Conservation (phyloP, 2,329 filamentous ascomycete genomes). For the Colletotrichum simmondsii region DNA sequence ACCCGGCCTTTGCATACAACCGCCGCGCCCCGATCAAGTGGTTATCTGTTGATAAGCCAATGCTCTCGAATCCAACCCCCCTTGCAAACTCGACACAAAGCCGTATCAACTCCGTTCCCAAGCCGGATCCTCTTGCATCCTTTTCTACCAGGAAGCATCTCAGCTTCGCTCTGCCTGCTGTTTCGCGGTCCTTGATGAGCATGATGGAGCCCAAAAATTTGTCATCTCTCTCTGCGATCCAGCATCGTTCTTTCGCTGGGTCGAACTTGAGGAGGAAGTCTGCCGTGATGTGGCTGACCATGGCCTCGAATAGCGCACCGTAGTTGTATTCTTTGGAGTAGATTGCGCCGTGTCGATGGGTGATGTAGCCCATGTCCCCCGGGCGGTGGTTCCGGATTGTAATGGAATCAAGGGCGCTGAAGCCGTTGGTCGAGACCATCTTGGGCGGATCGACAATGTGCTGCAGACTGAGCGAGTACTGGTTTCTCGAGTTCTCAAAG, state of each 20-base stretch:
- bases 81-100: slow-evolving; percentile 36
- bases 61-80: slow-evolving; percentile 32
- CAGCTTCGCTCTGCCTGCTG: slow-evolving; percentile 36
- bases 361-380: slow-evolving; percentile 41
- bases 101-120: slow-evolving; percentile 34
- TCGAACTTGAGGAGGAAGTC: slow-evolving; percentile 41
- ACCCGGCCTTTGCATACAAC: slow-evolving; percentile 37
- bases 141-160: slow-evolving; percentile 40
- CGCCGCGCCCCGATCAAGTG: slow-evolving; percentile 33
- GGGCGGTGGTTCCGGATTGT: slow-evolving; percentile 34
- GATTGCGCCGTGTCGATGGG: slow-evolving; percentile 38
- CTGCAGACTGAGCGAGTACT: too few species aligned
- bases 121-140: slow-evolving; percentile 35
- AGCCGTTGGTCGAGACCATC: neutral
- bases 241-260: slow-evolving; percentile 38
- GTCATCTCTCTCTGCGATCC: slow-evolving; percentile 40
- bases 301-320: slow-evolving; percentile 37
- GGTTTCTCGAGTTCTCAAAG: too few species aligned
- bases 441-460: neutral
- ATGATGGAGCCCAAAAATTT: slow-evolving; percentile 41
- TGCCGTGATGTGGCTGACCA: slow-evolving; percentile 37
- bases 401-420: neutral
- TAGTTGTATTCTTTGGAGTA: slow-evolving; percentile 37
- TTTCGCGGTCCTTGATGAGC: slow-evolving; percentile 35
- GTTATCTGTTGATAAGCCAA: slow-evolving; percentile 37